Conservation (phyloP, 805 yeast genomes). For the Wickerhamomyces subpelliculosus region DNA sequence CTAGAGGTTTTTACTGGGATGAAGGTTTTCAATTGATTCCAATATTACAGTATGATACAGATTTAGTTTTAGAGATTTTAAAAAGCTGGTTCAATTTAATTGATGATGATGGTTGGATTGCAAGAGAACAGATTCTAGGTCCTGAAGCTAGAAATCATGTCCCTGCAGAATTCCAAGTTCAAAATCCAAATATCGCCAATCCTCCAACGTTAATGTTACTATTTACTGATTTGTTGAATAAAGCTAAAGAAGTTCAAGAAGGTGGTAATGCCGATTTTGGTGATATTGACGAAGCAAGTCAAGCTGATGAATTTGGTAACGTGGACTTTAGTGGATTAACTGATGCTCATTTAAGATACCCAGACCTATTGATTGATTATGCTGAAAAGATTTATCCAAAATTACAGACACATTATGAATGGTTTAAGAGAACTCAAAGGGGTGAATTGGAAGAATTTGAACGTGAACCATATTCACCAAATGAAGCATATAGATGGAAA, state of each 20-base stretch:
- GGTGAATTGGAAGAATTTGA: constrained; percentile 73
- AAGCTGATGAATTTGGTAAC: constrained; percentile 19
- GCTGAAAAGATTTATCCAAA: constrained; percentile 68
- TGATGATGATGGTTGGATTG: constrained; percentile 94
- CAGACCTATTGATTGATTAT: constrained; percentile 51
- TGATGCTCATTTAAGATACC: constrained; percentile 46
- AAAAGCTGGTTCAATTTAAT: constrained; percentile 83
- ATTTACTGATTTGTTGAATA: constrained; percentile 49
- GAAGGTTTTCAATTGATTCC: constrained; percentile 94
- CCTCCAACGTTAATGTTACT: constrained; percentile 90
- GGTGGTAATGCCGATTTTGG: constrained; percentile 14
- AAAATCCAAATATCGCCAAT: constrained; percentile 85
- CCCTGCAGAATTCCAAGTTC: constrained; percentile 76
- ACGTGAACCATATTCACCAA: constrained; percentile 40
- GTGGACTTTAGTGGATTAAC: constrained; percentile 30
- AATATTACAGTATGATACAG: constrained; percentile 74
- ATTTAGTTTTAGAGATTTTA: constrained; percentile 69
- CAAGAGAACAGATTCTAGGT: constrained; percentile 91
- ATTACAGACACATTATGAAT: constrained; percentile 67
- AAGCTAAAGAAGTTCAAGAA: constrained; percentile 26
- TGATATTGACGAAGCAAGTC: constrained; percentile 26
- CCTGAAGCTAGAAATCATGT: constrained; percentile 85
- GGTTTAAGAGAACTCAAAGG: constrained; percentile 77
- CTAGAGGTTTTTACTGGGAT: constrained; percentile 98
- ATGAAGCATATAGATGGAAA: constrained; percentile 85